These are phyloP conservation scores for Micromonas commoda DNA, from an alignment of 139 green algal species.

Conservation along the genomic window DNA sequence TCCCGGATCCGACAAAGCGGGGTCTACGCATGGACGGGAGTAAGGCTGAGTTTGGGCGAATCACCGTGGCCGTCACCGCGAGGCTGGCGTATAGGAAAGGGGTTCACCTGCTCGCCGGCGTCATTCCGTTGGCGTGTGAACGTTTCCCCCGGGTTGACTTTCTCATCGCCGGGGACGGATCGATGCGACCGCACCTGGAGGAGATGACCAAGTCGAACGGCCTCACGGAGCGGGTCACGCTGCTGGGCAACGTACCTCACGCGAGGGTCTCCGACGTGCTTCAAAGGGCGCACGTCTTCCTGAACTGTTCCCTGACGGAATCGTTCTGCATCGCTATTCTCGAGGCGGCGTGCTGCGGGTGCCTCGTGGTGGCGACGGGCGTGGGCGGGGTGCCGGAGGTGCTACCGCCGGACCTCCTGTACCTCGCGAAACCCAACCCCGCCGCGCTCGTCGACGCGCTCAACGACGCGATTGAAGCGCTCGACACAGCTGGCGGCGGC, in stretches of 20 bases:
- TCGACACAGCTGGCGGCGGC: background rate
- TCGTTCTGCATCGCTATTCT: constrained; percentile 97
- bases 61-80: constrained; percentile 72
- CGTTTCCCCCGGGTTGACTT: constrained; percentile 41
- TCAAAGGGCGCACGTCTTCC: constrained; percentile 17
- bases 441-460: background rate
- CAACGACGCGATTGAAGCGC: background rate
- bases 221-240: constrained; percentile 57
- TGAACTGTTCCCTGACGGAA: constrained; percentile 76
- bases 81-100: constrained; percentile 92
- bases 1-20: constrained; percentile 19
- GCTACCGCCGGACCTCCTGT: constrained; percentile 73
- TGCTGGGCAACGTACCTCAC: constrained; percentile 75
- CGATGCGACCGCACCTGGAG: constrained; percentile 73
- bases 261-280: constrained; percentile 52
- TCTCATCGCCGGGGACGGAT: constrained; percentile 71
- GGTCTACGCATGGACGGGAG: background rate
- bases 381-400: constrained; percentile 97
- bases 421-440: constrained; percentile 66
- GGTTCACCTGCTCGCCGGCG: constrained; percentile 78
- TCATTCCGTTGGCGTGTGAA: constrained; percentile 68
- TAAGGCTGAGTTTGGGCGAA: background rate
- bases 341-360: constrained; percentile 68
- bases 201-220: constrained; percentile 55
- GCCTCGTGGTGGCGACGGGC: constrained; percentile 39